Conservation (phyloP, 108 stramenopile genomes). For the Seminavis robusta region DNA sequence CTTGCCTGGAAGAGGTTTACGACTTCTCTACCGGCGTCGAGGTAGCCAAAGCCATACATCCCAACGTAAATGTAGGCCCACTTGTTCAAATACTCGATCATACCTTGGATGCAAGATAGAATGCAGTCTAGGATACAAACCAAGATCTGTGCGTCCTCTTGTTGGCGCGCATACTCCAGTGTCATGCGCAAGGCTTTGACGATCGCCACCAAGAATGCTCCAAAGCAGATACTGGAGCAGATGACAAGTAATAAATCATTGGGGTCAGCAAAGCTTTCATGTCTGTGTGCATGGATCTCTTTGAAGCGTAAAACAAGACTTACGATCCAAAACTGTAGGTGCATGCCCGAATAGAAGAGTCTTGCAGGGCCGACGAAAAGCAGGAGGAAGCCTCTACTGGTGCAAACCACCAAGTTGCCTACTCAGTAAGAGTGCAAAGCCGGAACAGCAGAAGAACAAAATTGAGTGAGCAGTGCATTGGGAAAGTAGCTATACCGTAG, state of each 20-base stretch:
- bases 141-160: constrained; percentile 48
- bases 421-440: too few relatives aligned
- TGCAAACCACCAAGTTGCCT: constrained; percentile 77
- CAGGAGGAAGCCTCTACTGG: constrained; percentile 57
- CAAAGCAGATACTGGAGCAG: constrained; percentile 94
- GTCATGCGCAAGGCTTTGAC: constrained; percentile 68
- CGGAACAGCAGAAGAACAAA: too few relatives aligned
- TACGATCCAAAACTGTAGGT: constrained; percentile 59
- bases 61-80: constrained; percentile 89
- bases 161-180: constrained; percentile 39
- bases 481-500: too few relatives aligned
- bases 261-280: too few relatives aligned
- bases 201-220: constrained; percentile 79
- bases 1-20: constrained; percentile 61
- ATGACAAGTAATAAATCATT: too few relatives aligned
- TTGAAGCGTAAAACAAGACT: too few relatives aligned
- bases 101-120: constrained; percentile 48
- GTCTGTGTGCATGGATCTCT: too few relatives aligned
- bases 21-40: constrained; percentile 70
- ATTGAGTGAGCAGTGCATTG: too few relatives aligned
- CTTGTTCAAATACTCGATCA: constrained; percentile 73
- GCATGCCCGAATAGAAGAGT: constrained; percentile 55
- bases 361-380: constrained; percentile 54
- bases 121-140: constrained; percentile 74
- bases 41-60: constrained; percentile 74